phyloP scores from a whole-genome alignment of 2,329 filamentous ascomycete species.

The Pseudogymnoascus sp. region DNA sequence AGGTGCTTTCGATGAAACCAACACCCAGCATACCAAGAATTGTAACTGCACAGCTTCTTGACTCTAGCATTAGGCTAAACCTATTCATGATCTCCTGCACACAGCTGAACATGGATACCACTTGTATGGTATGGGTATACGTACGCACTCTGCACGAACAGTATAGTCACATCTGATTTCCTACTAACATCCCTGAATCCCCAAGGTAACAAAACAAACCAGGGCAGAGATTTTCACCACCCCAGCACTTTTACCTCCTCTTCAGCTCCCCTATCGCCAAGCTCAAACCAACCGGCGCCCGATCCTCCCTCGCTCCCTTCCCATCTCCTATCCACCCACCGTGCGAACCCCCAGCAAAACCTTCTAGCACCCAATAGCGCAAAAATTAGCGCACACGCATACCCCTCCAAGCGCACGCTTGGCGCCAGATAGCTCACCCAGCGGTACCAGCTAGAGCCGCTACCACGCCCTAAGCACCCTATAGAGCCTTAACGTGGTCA shows the following conservation, averaged over 20 bases:
- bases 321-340: background rate
- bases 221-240: background rate
- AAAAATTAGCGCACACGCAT: background rate
- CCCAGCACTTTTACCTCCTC: no score
- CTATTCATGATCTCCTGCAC: background rate
- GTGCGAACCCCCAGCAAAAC: background rate
- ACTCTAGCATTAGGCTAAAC: background rate
- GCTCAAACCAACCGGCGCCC: background rate
- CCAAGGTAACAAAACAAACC: background rate
- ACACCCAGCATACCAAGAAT: background rate
- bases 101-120: no score
- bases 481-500: background rate
- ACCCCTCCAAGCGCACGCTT: background rate
- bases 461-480: background rate
- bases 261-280: background rate
- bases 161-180: no score
- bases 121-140: no score
- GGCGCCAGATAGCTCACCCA: background rate
- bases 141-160: no score
- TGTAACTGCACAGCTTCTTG: background rate
- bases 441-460: background rate
- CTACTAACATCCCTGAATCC: background rate
- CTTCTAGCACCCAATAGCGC: background rate
- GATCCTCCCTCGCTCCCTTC: background rate
- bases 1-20: background rate